Evolutionary conservation across 1,284 basidiomycete species (phyloP).

Genomic region (Boletellus deceptivus): DNA sequence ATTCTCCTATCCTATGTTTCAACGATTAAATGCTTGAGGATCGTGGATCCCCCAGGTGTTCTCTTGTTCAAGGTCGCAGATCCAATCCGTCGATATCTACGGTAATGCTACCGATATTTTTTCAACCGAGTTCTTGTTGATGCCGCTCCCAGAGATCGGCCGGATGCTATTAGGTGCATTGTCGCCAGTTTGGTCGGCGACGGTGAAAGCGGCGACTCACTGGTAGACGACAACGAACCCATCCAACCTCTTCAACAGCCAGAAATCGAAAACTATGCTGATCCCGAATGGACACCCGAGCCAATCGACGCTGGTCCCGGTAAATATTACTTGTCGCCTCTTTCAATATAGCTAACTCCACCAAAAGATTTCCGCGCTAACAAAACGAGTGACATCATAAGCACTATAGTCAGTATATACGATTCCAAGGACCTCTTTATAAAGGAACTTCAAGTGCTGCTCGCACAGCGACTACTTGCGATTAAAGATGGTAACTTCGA

Average conservation of each 20-base stretch:
- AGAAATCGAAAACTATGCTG: conserved; percentile 81
- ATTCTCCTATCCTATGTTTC: conserved; percentile 94
- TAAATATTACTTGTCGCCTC: conserved; percentile 7
- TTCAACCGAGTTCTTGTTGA: conserved; percentile 3
- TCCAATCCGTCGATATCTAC: conserved; percentile 83
- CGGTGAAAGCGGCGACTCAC: conserved; percentile 75
- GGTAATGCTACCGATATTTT: conserved; percentile 42
- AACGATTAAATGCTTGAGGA: conserved; percentile 87
- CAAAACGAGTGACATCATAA: conserved; percentile 87
- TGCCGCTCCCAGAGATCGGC: conserved; percentile 57
- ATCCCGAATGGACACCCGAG: conserved; percentile 91
- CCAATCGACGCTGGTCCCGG: conserved; percentile 88
- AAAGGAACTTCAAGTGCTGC: conserved; percentile 86
- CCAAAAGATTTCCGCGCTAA: conserved; percentile 80
- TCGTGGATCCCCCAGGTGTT: conserved; percentile 91
- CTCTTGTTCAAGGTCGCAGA: conserved; percentile 89
- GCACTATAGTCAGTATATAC: conserved; percentile 93
- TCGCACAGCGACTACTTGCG: conserved; percentile 79
- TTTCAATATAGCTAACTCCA: conserved; percentile 6
- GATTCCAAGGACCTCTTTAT: conserved; percentile 93
- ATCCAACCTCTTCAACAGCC: conserved; percentile 69
- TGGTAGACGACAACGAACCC: conserved; percentile 78
- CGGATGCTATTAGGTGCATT: conserved; percentile 90
- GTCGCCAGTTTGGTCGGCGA: conserved; percentile 90
- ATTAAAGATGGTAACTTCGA: conserved; percentile 81